A percentile compares a stretch with the other conserved stretches of the same genome.
Evolutionary conservation across 768 basidiomycete species (phyloP).

Genomic region (Leccinellum albellum): DNA sequence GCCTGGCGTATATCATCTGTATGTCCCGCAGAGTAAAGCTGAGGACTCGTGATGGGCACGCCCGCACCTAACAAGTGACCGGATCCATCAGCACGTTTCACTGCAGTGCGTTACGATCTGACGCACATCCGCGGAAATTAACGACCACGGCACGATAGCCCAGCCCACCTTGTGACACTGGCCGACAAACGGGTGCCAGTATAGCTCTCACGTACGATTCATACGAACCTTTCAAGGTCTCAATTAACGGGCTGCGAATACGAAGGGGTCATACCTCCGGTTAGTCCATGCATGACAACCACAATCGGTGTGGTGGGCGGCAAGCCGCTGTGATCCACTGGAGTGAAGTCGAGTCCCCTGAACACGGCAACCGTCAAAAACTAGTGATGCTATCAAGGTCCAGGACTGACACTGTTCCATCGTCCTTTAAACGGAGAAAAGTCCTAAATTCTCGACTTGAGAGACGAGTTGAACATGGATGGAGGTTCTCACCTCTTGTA

Average conservation of each 20-base stretch:
- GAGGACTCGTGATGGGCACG: slow-evolving; percentile 74
- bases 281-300: slow-evolving; percentile 32
- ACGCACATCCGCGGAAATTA: slow-evolving; percentile 89
- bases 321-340: slow-evolving; percentile 22
- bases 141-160: slow-evolving; percentile 89
- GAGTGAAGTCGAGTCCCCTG: slow-evolving; percentile 34
- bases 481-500: slow-evolving; percentile 27
- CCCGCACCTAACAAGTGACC: slow-evolving; percentile 61
- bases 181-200: slow-evolving; percentile 65
- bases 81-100: slow-evolving; percentile 13
- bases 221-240: slow-evolving; percentile 60
- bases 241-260: not conserved
- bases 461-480: not conserved
- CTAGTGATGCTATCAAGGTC: not conserved
- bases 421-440: slow-evolving; percentile 28
- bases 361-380: not conserved
- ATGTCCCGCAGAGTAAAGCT: slow-evolving; percentile 84
- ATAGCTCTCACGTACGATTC: slow-evolving; percentile 88
- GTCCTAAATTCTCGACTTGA: slow-evolving; percentile 20
- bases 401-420: slow-evolving; percentile 31
- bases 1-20: slow-evolving; percentile 88
- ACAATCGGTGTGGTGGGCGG: slow-evolving; percentile 26
- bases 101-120: slow-evolving; percentile 1
- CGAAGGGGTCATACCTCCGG: slow-evolving; percentile 25
- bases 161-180: slow-evolving; percentile 75